phyloP scores from a whole-genome alignment of 1,139 yeast genomes.

The Protomyces arabidopsidicola region DNA sequence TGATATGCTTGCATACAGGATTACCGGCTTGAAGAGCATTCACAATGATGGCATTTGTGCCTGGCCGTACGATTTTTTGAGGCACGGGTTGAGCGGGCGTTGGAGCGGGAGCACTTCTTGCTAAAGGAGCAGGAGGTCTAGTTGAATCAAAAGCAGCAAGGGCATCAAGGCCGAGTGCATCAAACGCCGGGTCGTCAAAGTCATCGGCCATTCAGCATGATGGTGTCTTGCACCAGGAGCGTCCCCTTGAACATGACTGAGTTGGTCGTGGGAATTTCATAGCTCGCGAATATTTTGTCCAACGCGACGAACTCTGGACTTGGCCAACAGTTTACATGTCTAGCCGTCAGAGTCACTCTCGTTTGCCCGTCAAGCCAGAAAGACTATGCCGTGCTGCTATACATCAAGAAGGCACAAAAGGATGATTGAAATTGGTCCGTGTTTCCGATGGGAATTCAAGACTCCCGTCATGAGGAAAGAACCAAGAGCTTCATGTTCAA shows the following conservation, averaged over 20 bases:
- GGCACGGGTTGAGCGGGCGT: constrained; percentile 26
- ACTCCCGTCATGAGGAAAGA: constrained; percentile 2
- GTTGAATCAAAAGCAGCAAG: constrained; percentile 8
- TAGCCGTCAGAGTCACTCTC: too few relatives aligned
- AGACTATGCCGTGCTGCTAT: too few relatives aligned
- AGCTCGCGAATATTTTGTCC: too few relatives aligned
- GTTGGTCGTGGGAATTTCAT: too few relatives aligned
- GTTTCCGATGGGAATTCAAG: constrained; percentile 2
- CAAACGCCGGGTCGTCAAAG: constrained; percentile 27
- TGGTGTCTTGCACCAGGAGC: constrained; percentile 43
- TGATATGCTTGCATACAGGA: constrained; percentile 50
- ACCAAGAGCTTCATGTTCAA: not conserved
- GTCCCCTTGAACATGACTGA: constrained; percentile 25
- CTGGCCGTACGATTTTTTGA: constrained; percentile 25
- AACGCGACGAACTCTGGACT: too few relatives aligned
- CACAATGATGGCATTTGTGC: constrained; percentile 43
- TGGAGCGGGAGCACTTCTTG: not conserved
- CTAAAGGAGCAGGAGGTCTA: not conserved
- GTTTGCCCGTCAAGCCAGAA: too few relatives aligned
- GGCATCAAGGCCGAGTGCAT: constrained; percentile 18
- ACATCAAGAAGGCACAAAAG: not conserved
- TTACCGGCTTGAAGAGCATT: constrained; percentile 55
- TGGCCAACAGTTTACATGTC: too few relatives aligned
- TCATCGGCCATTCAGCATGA: constrained; percentile 11
- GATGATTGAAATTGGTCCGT: not conserved